These are phyloP conservation scores for Gracilaria domingensis DNA, from an alignment of 23 red algal species.

Conservation along the genomic window DNA sequence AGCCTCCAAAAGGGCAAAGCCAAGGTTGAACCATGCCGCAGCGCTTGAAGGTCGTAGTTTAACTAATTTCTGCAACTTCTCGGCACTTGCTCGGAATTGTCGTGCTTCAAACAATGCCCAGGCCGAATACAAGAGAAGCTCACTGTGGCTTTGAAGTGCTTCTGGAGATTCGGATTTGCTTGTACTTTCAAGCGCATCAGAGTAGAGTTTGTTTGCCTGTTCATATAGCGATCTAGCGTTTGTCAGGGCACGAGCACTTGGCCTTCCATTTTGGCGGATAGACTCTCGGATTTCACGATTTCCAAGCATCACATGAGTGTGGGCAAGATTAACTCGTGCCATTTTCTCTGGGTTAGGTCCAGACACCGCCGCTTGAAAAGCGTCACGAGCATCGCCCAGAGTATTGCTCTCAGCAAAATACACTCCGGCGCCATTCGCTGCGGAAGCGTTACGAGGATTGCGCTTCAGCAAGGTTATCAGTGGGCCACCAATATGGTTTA, in stretches of 20 bases:
- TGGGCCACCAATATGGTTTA: slow-evolving; percentile 66
- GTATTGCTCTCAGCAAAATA: slow-evolving; percentile 72
- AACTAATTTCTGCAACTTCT: slow-evolving; percentile 42
- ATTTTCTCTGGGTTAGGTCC: slow-evolving; percentile 16
- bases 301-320: slow-evolving; percentile 59
- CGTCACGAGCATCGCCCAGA: slow-evolving; percentile 60
- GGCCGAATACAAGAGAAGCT: slow-evolving; percentile 64
- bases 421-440: slow-evolving; percentile 75
- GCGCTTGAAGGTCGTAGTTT: slow-evolving; percentile 44
- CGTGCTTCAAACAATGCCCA: slow-evolving; percentile 63
- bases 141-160: slow-evolving; percentile 37
- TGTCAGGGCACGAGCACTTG: slow-evolving; percentile 17
- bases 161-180: not conserved
- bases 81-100: slow-evolving; percentile 52
- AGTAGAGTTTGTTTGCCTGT: slow-evolving; percentile 71
- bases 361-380: slow-evolving; percentile 61
- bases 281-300: slow-evolving; percentile 64
- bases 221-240: slow-evolving; percentile 49
- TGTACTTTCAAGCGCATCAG: slow-evolving; percentile 39
- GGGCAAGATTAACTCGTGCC: slow-evolving; percentile 70
- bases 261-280: slow-evolving; percentile 39
- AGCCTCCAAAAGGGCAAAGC: slow-evolving; percentile 54
- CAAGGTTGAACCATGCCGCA: slow-evolving; percentile 67
- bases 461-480: slow-evolving; percentile 47
- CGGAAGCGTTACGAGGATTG: slow-evolving; percentile 53